Evolutionary conservation across 2,329 filamentous ascomycete species (phyloP), one percentile per base, ranked within the genome.

Genomic region (Arthrinium phaeospermum): DNA sequence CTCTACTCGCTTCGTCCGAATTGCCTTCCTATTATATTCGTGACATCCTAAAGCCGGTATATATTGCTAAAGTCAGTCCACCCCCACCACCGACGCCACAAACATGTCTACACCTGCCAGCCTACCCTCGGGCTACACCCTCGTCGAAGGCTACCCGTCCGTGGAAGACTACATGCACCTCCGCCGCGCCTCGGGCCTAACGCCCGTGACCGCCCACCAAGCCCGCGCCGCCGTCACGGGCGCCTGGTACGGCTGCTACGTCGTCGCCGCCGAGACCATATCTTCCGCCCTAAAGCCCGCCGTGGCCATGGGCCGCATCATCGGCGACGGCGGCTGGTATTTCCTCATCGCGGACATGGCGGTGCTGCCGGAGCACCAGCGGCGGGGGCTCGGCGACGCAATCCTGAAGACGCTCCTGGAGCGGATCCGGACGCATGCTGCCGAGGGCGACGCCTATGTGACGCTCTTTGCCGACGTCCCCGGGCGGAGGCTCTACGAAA

Each of bases 301-400:
- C 0, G 81, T 88, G 7, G 86, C 80, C 0, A 88, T 88, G 86
- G 86, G 86, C 68, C 83, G 87, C 27, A 80, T 88, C 37, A 80
- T 88, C 71, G 85, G 86, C 16, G 87, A 89, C 73, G 86, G 86
- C 8, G 84, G 83, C 7, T 86, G 86, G 80, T 88, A 88, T 74
- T 86, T 88, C 70, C 79, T 84, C 61, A 81, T 89, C 69, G 83
- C 83, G 27, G 86, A 89, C 75, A 85, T 89, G 78, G 85, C 84
- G 1, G 84, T 87, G n/a, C 79, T 86, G 67, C 84, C 86, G 7
- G 81, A 79, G 10, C 86, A 89, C 72, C 86, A 86, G 73, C 82
- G 84, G 14, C 82, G 81, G 69, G 86, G 87, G 0, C 76, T 89
- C 1, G 87, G 84, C 12, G 83, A 85, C 69, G 79, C 80, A 30